Evolutionary conservation across 306 rosid genomes (phyloP), one percentile per base, ranked within the genome.

Genomic region (Prunus mira): DNA sequence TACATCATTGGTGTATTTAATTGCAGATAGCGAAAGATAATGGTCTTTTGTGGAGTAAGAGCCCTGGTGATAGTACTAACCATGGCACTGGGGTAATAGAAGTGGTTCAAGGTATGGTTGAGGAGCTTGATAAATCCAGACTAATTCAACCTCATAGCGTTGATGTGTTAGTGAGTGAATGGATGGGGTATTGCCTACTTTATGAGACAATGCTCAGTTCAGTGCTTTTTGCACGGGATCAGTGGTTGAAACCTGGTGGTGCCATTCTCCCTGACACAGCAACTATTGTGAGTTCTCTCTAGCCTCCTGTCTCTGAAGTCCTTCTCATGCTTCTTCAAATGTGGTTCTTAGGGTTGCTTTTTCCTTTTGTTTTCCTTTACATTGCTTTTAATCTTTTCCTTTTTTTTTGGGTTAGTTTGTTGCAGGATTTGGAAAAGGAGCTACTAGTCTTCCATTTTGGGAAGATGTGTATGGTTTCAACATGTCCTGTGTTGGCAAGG

Each of bases 131-230:
- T 52, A 84, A 84, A 81, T 76, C 71, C 74, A 76, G 79, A 84
- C 78, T 80, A 72, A 87, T 95, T 75, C 81, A 87, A 80, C 97
- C 97, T 69, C 87, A 87, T n/a, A 90, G 92, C 71, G 85, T 95
- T 79, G 97, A 95, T 75, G 90, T 95, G 50, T 78, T 95, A 82
- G 52, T 92, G 62, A 95, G 99, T 83, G 97, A 95, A 83, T 95
- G 99, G 99, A 95, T 95, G 97, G 97, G 99, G 27, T 95, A 95
- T 81, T 95, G 99, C 90, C 65, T 95, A 73, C 84, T 92, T 41
- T 95, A 92, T 11, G 99, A 95, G 84, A 88, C 99, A 79, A 92
- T 92, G 97, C 97, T 95, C 52, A 90, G 91, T 75, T 95, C 96
- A 30, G 96, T 95, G 54, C 99, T 92, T 54, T 91, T 81, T 86